Conservation (phyloP, 164 flowering plant genomes). For the Amborella trichopoda region DNA sequence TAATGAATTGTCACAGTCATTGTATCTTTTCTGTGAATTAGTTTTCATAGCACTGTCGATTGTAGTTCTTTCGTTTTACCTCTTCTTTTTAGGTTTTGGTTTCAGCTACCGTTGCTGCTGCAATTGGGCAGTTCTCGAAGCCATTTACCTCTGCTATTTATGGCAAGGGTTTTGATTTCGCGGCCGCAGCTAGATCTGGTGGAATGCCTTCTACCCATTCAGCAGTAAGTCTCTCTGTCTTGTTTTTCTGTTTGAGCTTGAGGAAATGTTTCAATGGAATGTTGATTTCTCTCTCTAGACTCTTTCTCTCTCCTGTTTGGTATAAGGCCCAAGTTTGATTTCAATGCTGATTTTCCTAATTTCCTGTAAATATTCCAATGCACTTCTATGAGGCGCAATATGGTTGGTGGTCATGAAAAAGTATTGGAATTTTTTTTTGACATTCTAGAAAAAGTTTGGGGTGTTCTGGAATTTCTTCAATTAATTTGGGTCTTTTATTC, state of each 20-base stretch:
- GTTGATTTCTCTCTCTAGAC: neutral
- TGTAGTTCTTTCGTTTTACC: too few species aligned
- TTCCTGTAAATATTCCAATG: neutral
- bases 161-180: conserved; percentile 41
- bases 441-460: neutral
- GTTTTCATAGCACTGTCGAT: too few species aligned
- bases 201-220: conserved; percentile 96
- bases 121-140: conserved; percentile 70
- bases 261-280: too few species aligned
- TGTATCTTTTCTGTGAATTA: too few species aligned
- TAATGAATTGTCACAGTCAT: too few species aligned
- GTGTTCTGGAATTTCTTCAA: too few species aligned
- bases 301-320: neutral
- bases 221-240: conserved; percentile 28
- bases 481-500: too few species aligned
- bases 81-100: conserved; percentile 59
- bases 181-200: conserved; percentile 41
- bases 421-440: neutral
- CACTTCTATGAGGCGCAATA: too few species aligned
- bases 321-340: too few species aligned
- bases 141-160: conserved; percentile 57
- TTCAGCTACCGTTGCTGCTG: conserved; percentile 51
- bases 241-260: neutral
- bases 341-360: too few species aligned
- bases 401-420: neutral